Evolutionary conservation across 2,329 filamentous ascomycete species (phyloP), one percentile per base, ranked within the genome.

Genomic region (Ramularia endophylla): DNA sequence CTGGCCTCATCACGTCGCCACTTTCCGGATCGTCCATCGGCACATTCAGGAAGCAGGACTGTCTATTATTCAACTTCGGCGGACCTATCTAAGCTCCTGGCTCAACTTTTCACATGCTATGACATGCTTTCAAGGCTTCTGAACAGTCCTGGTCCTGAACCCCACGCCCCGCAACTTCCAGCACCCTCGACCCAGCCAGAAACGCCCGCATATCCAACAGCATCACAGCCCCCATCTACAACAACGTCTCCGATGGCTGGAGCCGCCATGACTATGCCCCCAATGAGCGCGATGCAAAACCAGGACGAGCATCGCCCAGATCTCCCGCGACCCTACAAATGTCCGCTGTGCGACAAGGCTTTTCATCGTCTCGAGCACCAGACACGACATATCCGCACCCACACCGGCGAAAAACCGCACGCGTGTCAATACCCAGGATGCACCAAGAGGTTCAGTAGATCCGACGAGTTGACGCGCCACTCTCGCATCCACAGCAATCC

Each of bases 401-500:
- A 98, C 68, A 98, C 90, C 0, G 92, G 90, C 58, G 90, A 98
- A 73, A 98, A 97, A 75, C 90, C 90, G 35, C 92, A 97, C 61
- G 89, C 86, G 48, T 98, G 90, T 78, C 83, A 87, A 64, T 95
- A 90, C 60, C 88, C 87, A 3, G 88, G 89, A 57, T 97, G 90
- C 79, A 90, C 86, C 56, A 97, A 97, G 71, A 87, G 90, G 59
- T 97, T 98, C 72, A 94, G 87, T 51, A 83, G 90, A 51, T 95
- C 90, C 9, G 90, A 98, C 63, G 90, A 98, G 70, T 75, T 98
- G 55, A 98, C 92, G 48, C 83, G 90, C 47, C 90, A 98, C 70
- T 95, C 90, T 63, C 80, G 90, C 65, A 98, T 98, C 71, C 90
- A 98, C 78, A 95, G 87, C 79, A 98, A 97, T 70, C 90, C 92